phyloP scores from a whole-genome alignment of 2,329 filamentous ascomycete species.

The Apiospora sp. region DNA sequence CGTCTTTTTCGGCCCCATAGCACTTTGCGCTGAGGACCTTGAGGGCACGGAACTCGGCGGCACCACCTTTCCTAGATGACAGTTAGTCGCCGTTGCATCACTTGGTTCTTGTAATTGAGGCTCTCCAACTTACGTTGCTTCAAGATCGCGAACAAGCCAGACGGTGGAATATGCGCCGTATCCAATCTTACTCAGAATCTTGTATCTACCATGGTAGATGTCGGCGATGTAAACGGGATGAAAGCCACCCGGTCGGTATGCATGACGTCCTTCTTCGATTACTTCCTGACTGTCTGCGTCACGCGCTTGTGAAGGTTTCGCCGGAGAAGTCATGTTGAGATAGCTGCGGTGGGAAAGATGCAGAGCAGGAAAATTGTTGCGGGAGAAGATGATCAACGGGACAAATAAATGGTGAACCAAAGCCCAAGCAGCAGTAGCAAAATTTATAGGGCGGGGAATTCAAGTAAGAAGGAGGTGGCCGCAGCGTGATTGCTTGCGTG shows the following conservation, averaged over 20 bases:
- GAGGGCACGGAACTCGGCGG: conserved; percentile 26
- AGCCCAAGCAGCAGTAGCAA: too few relatives aligned
- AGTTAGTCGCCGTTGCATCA: not conserved
- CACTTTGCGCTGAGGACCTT: conserved; percentile 32
- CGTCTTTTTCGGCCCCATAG: conserved; percentile 28
- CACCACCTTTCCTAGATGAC: not conserved
- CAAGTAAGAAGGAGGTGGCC: too few relatives aligned
- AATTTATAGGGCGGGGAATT: too few relatives aligned
- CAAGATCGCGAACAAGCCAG: conserved; percentile 28
- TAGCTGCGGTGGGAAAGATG: not conserved
- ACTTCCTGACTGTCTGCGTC: not conserved
- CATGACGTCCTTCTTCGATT: not conserved
- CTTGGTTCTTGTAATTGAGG: not conserved
- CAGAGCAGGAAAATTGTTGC: not conserved
- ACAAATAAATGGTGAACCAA: too few relatives aligned
- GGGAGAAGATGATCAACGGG: too few relatives aligned
- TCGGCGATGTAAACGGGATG: conserved; percentile 36
- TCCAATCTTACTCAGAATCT: conserved; percentile 32
- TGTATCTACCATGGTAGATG: conserved; percentile 30
- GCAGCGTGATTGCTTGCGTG: too few relatives aligned
- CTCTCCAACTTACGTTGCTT: not conserved
- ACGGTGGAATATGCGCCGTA: conserved; percentile 31
- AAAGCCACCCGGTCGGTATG: conserved; percentile 12
- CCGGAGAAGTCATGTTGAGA: not conserved
- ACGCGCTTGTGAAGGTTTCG: not conserved